These are phyloP conservation scores for Xylaria digitata DNA, from an alignment of 2,329 filamentous ascomycete species.

Conservation along the genomic window DNA sequence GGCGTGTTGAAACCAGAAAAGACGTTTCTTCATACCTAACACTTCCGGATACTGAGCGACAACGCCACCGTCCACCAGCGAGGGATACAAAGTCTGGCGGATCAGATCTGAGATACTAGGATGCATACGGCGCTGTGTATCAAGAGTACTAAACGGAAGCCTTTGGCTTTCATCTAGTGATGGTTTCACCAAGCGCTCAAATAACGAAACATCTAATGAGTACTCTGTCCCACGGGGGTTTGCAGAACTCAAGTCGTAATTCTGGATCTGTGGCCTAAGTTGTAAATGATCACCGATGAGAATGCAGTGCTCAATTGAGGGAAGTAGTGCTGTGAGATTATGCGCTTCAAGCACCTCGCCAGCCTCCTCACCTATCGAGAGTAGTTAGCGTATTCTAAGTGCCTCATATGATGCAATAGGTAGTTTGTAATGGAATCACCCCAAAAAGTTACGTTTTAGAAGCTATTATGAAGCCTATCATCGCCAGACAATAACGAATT, in stretches of 20 bases:
- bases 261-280: slow-evolving; percentile 68
- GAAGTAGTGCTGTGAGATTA: slow-evolving; percentile 68
- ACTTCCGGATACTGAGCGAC: slow-evolving; percentile 56
- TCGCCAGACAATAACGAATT: background rate
- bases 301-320: slow-evolving; percentile 69
- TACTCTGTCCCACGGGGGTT: slow-evolving; percentile 61
- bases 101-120: slow-evolving; percentile 67
- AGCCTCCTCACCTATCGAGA: slow-evolving; percentile 65
- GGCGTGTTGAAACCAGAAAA: slow-evolving; percentile 71
- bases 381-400: slow-evolving; percentile 1
- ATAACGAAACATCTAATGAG: slow-evolving; percentile 68
- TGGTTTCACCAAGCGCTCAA: slow-evolving; percentile 65
- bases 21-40: slow-evolving; percentile 58
- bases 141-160: slow-evolving; percentile 53
- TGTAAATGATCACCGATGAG: slow-evolving; percentile 74
- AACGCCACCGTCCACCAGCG: slow-evolving; percentile 60
- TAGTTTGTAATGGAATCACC: no score
- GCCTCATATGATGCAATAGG: background rate
- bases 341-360: slow-evolving; percentile 76
- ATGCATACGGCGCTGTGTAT: slow-evolving; percentile 70
- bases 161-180: slow-evolving; percentile 41
- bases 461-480: background rate
- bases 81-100: slow-evolving; percentile 64
- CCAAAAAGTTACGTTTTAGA: no score
- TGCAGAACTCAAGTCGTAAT: slow-evolving; percentile 64